Conservation (phyloP, 176 grass and related monocot genomes). For the Urochloa ruziziensis region DNA sequence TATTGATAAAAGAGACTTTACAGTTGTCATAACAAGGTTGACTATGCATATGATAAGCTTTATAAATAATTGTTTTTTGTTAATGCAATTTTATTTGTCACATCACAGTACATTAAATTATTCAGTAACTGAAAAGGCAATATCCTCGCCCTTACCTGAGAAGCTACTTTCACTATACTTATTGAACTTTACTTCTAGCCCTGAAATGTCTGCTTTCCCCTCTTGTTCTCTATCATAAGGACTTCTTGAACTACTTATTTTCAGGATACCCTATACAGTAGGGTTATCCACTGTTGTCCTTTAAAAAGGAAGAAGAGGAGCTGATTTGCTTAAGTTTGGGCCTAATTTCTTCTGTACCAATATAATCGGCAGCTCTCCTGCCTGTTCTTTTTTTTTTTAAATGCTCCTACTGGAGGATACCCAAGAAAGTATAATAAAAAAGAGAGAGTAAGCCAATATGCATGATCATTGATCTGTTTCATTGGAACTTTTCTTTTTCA, state of each 20-base stretch:
- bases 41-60: background rate
- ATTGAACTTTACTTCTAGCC: background rate
- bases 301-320: background rate
- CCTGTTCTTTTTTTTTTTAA: too few relatives aligned
- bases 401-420: background rate
- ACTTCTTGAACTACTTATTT: background rate
- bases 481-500: constrained; percentile 18
- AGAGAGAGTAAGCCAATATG: background rate
- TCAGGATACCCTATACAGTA: background rate
- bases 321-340: background rate
- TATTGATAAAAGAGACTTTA: background rate
- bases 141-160: background rate
- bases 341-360: background rate
- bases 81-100: background rate
- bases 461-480: background rate
- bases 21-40: background rate
- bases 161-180: background rate
- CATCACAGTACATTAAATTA: background rate
- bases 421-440: background rate
- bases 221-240: background rate
- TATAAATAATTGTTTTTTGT: background rate
- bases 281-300: background rate
- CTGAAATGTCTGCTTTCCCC: background rate
- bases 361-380: background rate
- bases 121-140: background rate